These are phyloP conservation scores for Nemania bipapillata DNA, from an alignment of 2,329 filamentous ascomycete species.

Conservation along the genomic window DNA sequence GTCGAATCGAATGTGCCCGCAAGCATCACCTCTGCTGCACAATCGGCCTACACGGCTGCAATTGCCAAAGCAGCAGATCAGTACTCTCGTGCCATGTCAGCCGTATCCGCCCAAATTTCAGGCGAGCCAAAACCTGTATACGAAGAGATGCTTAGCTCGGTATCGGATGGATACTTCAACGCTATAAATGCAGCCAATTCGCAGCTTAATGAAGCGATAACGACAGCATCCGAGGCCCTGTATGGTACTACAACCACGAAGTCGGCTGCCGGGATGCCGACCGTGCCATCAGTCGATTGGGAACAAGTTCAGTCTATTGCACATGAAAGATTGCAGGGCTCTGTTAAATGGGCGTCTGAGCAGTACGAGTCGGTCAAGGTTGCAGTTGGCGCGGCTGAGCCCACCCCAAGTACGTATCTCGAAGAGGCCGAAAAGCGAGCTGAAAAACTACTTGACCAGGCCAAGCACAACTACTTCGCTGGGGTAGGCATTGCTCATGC, in stretches of 20 bases:
- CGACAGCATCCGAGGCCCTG: constrained; percentile 61
- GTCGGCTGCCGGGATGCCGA: constrained; percentile 51
- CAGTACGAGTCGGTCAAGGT: constrained; percentile 76
- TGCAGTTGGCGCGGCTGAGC: constrained; percentile 70
- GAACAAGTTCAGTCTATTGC: constrained; percentile 71
- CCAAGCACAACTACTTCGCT: constrained; percentile 76
- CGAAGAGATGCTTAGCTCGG: constrained; percentile 74
- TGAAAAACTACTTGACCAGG: constrained; percentile 71
- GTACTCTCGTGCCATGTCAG: constrained; percentile 74
- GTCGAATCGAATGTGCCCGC: constrained; percentile 53
- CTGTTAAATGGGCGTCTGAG: constrained; percentile 74
- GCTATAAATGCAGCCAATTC: constrained; percentile 71
- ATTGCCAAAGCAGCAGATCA: constrained; percentile 73
- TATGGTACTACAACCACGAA: constrained; percentile 61
- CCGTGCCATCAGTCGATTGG: constrained; percentile 60
- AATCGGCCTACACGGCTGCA: constrained; percentile 72
- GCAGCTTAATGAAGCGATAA: constrained; percentile 66
- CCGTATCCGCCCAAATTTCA: constrained; percentile 73
- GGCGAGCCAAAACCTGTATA: constrained; percentile 76
- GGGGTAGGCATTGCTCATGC: constrained; percentile 81
- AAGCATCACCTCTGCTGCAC: constrained; percentile 58
- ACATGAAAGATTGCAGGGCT: constrained; percentile 74
- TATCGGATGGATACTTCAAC: constrained; percentile 74
- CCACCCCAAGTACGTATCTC: constrained; percentile 64
- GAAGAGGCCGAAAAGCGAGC: constrained; percentile 55